Evolutionary conservation across 805 yeast genomes (phyloP).

Genomic region (Wickerhamomyces ciferrii): DNA sequence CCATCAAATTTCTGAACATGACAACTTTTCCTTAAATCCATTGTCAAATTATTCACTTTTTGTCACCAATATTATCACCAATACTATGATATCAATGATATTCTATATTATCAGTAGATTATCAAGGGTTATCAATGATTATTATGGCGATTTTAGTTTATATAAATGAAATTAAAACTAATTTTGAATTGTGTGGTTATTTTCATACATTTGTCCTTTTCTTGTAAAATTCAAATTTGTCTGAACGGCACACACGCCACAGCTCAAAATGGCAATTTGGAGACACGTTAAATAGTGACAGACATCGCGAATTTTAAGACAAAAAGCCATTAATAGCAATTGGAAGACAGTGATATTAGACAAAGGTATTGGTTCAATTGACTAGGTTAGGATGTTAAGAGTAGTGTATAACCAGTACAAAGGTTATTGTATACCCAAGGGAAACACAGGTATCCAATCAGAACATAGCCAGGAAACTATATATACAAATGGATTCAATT

Average conservation of each 20-base stretch:
- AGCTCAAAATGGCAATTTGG: neutral
- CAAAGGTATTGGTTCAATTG: neutral
- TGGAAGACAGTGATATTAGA: neutral
- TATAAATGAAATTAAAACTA: too few relatives aligned
- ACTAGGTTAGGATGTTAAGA: conserved; percentile 8
- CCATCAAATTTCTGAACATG: neutral
- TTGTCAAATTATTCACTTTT: neutral
- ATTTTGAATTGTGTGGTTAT: too few relatives aligned
- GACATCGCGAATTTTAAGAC: neutral
- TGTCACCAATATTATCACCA: too few relatives aligned
- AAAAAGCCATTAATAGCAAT: too few relatives aligned
- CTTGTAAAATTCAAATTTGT: too few relatives aligned
- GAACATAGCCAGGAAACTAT: neutral
- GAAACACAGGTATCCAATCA: neutral
- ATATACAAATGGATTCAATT: conserved; percentile 37
- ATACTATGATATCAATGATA: too few relatives aligned
- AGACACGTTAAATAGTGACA: neutral
- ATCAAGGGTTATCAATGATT: too few relatives aligned
- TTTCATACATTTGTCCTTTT: too few relatives aligned
- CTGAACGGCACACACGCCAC: neutral
- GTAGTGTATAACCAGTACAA: conserved; percentile 16
- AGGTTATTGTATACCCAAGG: conserved; percentile 17
- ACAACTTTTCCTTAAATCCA: conserved; percentile 1
- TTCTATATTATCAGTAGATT: too few relatives aligned
- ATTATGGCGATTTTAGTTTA: too few relatives aligned